Evolutionary conservation across 305 asterid species (phyloP).

Genomic region (Fraxinus nigra): DNA sequence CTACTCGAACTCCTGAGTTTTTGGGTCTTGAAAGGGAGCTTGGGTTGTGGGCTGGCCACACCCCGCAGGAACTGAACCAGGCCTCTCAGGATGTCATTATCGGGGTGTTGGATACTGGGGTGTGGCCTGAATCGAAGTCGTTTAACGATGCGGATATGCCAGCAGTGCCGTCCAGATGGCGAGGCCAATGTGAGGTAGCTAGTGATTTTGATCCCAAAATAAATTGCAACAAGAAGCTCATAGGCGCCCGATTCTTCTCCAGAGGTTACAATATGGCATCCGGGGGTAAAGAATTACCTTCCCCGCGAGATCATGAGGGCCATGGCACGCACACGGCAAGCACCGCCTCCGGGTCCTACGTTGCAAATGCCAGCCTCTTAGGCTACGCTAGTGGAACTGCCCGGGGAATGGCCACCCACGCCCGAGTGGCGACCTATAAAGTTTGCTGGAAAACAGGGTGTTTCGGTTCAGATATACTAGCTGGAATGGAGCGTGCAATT

Average conservation of each 20-base stretch:
- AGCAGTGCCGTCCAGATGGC: slow-evolving; percentile 48
- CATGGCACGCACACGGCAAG: slow-evolving; percentile 50
- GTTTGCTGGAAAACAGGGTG: slow-evolving; percentile 43
- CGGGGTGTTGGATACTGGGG: slow-evolving; percentile 63
- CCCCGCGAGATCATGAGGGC: slow-evolving; percentile 22
- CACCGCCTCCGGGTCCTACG: slow-evolving; percentile 39
- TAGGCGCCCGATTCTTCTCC: slow-evolving; percentile 21
- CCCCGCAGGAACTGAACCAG: slow-evolving; percentile 37
- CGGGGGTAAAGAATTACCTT: neutral
- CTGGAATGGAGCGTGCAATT: slow-evolving; percentile 46
- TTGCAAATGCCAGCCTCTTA: slow-evolving; percentile 37
- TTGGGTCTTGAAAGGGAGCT: slow-evolving; percentile 39
- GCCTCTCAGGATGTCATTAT: slow-evolving; percentile 58
- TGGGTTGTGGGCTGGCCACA: slow-evolving; percentile 39
- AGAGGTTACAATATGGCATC: neutral
- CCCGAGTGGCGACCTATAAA: slow-evolving; percentile 46
- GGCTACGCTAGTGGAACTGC: slow-evolving; percentile 46
- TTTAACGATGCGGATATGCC: slow-evolving; percentile 43
- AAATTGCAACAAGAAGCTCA: slow-evolving; percentile 42
- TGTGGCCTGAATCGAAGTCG: slow-evolving; percentile 64
- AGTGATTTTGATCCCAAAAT: slow-evolving; percentile 44
- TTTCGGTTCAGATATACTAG: slow-evolving; percentile 42
- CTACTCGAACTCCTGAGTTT: slow-evolving; percentile 61
- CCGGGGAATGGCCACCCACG: slow-evolving; percentile 47
- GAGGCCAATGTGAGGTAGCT: slow-evolving; percentile 48